A percentile compares a stretch with the other conserved stretches of the same genome.
Evolutionary conservation across 2,329 filamentous ascomycete species (phyloP).

Genomic region (Diplodia scrobiculata): DNA sequence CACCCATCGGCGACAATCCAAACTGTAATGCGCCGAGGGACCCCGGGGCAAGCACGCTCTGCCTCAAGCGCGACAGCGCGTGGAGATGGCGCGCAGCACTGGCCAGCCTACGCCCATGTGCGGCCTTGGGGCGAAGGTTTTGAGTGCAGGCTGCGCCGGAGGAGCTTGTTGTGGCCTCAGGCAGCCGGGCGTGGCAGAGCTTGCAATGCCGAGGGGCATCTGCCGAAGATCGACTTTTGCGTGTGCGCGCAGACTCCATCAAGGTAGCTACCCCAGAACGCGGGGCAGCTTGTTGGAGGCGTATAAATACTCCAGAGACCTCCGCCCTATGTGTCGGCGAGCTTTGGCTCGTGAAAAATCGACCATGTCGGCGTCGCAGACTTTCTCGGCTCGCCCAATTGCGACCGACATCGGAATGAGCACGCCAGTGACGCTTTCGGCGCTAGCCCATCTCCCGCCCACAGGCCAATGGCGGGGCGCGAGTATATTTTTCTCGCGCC

Average conservation of each 20-base stretch:
- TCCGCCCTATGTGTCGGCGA: conserved; percentile 10
- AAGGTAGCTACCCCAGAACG: conserved; percentile 29
- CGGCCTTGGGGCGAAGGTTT: background rate
- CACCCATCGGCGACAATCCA: conserved; percentile 16
- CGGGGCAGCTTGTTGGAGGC: conserved; percentile 22
- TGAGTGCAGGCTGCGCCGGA: background rate
- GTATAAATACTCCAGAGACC: conserved; percentile 12
- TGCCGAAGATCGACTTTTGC: conserved; percentile 29
- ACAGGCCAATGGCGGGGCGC: conserved; percentile 28
- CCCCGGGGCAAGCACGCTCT: background rate
- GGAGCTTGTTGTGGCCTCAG: conserved; percentile 4
- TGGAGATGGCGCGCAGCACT: conserved; percentile 10
- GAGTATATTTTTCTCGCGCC: conserved; percentile 29
- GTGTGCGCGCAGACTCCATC: conserved; percentile 26
- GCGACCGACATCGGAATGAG: conserved; percentile 26
- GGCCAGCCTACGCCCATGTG: background rate
- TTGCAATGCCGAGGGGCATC: conserved; percentile 22
- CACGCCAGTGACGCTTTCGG: conserved; percentile 30
- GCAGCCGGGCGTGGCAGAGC: background rate
- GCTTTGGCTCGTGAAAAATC: conserved; percentile 1
- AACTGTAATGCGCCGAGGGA: background rate
- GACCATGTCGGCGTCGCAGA: conserved; percentile 12
- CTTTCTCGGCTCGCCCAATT: conserved; percentile 6
- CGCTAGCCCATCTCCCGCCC: conserved; percentile 22
- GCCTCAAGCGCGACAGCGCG: background rate